Conservation (phyloP, 768 basidiomycete genomes). For the Antrodiella citrinella region DNA sequence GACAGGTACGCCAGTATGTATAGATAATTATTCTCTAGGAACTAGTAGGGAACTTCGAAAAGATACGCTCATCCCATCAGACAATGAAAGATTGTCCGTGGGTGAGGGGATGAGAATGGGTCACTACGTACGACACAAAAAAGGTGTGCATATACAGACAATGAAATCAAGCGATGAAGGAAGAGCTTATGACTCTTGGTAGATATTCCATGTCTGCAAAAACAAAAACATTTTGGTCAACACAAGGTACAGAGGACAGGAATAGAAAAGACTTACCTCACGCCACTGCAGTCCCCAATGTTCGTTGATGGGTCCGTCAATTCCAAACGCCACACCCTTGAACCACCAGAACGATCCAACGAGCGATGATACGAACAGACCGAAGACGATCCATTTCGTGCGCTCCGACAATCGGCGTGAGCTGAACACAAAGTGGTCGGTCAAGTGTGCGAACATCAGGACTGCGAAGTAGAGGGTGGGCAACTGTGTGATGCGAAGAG, state of each 20-base stretch:
- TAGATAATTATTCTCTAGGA: too few relatives aligned
- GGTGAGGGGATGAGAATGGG: neutral
- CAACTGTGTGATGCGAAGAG: constrained; percentile 39
- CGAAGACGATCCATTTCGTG: constrained; percentile 71
- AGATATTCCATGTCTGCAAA: constrained; percentile 29
- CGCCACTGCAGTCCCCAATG: constrained; percentile 80
- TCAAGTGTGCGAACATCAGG: constrained; percentile 80
- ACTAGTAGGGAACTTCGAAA: too few relatives aligned
- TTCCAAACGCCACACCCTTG: constrained; percentile 80
- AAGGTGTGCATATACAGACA: constrained; percentile 6
- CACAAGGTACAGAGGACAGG: neutral
- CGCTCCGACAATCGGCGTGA: constrained; percentile 51
- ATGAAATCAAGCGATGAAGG: constrained; percentile 5
- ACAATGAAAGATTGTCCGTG: too few relatives aligned
- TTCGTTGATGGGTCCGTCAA: constrained; percentile 79
- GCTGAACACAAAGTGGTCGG: constrained; percentile 91
- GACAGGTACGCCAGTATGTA: too few relatives aligned
- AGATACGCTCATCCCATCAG: too few relatives aligned
- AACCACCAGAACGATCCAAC: constrained; percentile 94
- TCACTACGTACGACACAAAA: constrained; percentile 1
- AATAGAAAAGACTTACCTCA: constrained; percentile 29
- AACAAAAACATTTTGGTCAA: neutral
- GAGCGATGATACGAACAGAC: constrained; percentile 47
- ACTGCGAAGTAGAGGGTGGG: constrained; percentile 97
- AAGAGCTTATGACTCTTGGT: constrained; percentile 17